Base-by-base conservation (phyloP, 768 basidiomycete species). In the Mycena floridula region DNA sequence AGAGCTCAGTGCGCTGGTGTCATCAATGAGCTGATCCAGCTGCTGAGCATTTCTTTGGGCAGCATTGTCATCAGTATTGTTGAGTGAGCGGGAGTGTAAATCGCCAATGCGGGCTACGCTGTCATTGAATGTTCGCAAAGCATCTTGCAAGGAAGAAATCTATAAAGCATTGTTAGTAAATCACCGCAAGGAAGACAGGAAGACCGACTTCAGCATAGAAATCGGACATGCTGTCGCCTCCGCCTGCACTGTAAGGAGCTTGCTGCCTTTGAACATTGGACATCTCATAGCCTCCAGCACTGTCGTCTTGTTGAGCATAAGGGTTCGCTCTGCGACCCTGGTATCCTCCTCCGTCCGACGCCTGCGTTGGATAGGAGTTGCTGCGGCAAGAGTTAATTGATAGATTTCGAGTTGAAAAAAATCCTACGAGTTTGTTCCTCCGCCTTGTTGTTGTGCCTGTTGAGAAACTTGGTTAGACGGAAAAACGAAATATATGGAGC, bases 131-230 rank as follows among this genome's bases (percentile, higher is more conserved):
- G 72, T 70, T 20, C 73, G 68, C 27, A 90, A 66, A 43, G 65
- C 69, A 47, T 89, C 85, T 74, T 89, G 85, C 38, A 92, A 66
- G 35, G 77, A 79, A 20, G 83, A 72, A 52, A 92, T 84, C 89
- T 91, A 47, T 2, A 37, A 21, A 45, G 32, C 25, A 30, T 35
- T 18, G 16, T 46, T n/a, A 36, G 27, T 18, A 21, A 48, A 40
- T 36, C 22, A 41, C 12, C 35, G 42, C 26, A 44, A n/a, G n/a
- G n/a, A n/a, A 28, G 4, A 28, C 25, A 3, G 25, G 21, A n/a
- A 36, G 13, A 55, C 73, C 44, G 47, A 85, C 87, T 72, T 90
- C 88, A 35, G 73, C 67, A 58, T 89, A 89, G 62, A 90, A 89
- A 9, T 71, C 65, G 3, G 74, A 61, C 85, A 87, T 87, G 47